Evolutionary conservation across 192 early-diverging fungal species (phyloP).

Genomic region (Rhizophagus sp.): DNA sequence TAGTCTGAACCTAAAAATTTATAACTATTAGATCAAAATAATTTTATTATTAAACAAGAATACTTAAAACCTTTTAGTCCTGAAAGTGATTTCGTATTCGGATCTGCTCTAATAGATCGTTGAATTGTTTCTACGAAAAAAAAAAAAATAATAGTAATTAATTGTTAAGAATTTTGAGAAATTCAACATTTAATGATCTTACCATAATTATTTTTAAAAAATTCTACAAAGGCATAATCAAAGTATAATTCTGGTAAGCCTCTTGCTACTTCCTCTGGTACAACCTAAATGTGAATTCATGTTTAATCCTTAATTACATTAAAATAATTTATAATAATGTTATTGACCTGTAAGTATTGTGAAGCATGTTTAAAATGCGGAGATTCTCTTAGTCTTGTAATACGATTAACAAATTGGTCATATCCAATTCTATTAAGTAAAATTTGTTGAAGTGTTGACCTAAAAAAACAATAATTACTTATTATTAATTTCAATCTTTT

Average conservation of each 20-base stretch:
- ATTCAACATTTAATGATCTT: slow-evolving; percentile 33
- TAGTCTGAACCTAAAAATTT: slow-evolving; percentile 12
- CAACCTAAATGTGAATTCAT: slow-evolving; percentile 35
- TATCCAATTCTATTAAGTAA: slow-evolving; percentile 82
- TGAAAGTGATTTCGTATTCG: slow-evolving; percentile 18
- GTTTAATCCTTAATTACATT: not conserved
- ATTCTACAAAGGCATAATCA: slow-evolving; percentile 81
- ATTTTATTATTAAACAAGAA: not conserved
- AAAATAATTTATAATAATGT: not conserved
- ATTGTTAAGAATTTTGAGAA: slow-evolving; percentile 23
- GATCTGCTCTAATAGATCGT: slow-evolving; percentile 43
- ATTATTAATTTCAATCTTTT: slow-evolving; percentile 1
- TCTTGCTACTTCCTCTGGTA: slow-evolving; percentile 62
- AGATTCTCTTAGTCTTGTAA: slow-evolving; percentile 84
- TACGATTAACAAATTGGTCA: slow-evolving; percentile 82
- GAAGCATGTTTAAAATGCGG: slow-evolving; percentile 76
- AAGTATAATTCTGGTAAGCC: slow-evolving; percentile 73
- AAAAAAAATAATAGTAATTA: slow-evolving; percentile 25
- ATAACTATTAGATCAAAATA: not conserved
- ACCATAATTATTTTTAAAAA: slow-evolving; percentile 85
- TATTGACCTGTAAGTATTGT: slow-evolving; percentile 55
- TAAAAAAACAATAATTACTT: slow-evolving; percentile 17
- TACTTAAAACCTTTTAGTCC: not conserved
- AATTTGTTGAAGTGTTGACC: slow-evolving; percentile 79
- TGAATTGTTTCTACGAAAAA: slow-evolving; percentile 38